Conservation (phyloP, 2,329 filamentous ascomycete species). For the Trichoderma simmonsii region DNA sequence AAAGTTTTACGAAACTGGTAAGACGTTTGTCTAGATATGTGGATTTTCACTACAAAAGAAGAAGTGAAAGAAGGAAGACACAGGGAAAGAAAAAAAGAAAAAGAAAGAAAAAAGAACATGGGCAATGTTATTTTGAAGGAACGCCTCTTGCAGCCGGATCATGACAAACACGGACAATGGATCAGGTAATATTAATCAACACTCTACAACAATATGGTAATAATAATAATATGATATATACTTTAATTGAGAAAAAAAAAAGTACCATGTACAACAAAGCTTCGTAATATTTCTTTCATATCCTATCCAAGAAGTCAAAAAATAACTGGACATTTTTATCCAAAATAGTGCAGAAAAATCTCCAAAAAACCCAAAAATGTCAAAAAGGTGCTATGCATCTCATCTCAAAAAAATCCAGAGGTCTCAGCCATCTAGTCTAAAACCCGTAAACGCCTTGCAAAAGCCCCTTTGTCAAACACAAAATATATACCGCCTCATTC, state of each 20-base stretch:
- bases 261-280: not conserved
- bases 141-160: not conserved
- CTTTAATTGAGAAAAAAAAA: not conserved
- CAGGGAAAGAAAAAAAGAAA: not conserved
- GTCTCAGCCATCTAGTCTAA: constrained; percentile 15
- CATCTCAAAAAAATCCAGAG: not conserved
- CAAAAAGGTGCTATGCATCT: not conserved
- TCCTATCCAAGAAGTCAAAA: constrained; percentile 7
- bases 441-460: constrained; percentile 22
- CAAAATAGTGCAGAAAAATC: not conserved
- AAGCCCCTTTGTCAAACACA: constrained; percentile 8
- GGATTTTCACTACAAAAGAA: not conserved
- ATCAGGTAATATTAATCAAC: not conserved
- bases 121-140: not conserved
- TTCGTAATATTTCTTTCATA: constrained; percentile 11
- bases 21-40: constrained; percentile 17
- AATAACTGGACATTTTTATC: not conserved
- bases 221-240: not conserved
- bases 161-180: not conserved
- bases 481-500: not conserved
- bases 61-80: too few species aligned
- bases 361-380: not conserved
- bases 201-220: not conserved
- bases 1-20: constrained; percentile 27
- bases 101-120: not conserved